Conservation (phyloP, 768 basidiomycete species). For the Pleurotus djamor region DNA sequence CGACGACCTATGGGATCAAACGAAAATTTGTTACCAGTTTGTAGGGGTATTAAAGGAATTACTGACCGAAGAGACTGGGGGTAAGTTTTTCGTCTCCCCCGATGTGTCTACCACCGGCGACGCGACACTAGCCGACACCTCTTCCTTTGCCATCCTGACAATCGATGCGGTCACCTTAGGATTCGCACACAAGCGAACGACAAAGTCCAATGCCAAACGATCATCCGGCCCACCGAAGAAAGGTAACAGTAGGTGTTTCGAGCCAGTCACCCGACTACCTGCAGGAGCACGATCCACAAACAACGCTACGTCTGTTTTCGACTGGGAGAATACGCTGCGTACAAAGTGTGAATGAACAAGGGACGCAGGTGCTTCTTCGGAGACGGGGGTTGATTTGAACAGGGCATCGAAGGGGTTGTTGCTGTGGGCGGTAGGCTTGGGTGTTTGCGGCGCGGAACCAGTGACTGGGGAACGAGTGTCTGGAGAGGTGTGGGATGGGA, state of each 20-base stretch:
- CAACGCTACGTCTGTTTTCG: conserved; percentile 77
- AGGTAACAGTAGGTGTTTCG: conserved; percentile 72
- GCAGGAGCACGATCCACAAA: conserved; percentile 62
- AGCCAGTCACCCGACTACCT: conserved; percentile 18
- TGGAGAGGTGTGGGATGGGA: conserved; percentile 33
- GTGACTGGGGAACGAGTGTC: conserved; percentile 1
- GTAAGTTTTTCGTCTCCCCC: not conserved
- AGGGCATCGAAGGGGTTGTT: conserved; percentile 74
- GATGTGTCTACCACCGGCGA: conserved; percentile 4
- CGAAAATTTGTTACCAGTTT: not conserved
- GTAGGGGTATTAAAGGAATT: no score
- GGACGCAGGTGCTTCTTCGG: conserved; percentile 41
- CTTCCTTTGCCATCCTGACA: conserved; percentile 57
- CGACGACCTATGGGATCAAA: conserved; percentile 18
- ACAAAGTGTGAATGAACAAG: conserved; percentile 81
- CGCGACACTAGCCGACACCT: conserved; percentile 23
- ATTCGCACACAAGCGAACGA: conserved; percentile 79
- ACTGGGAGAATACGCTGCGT: conserved; percentile 72
- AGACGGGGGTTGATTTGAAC: conserved; percentile 34
- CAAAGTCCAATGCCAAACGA: conserved; percentile 80
- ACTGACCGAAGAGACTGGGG: not conserved
- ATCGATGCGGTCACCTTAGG: conserved; percentile 71
- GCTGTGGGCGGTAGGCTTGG: conserved; percentile 10
- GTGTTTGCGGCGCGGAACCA: conserved; percentile 7
- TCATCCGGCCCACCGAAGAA: conserved; percentile 98